Conservation (phyloP, 495 filamentous ascomycete genomes). For the Bathelium albidoporum region DNA sequence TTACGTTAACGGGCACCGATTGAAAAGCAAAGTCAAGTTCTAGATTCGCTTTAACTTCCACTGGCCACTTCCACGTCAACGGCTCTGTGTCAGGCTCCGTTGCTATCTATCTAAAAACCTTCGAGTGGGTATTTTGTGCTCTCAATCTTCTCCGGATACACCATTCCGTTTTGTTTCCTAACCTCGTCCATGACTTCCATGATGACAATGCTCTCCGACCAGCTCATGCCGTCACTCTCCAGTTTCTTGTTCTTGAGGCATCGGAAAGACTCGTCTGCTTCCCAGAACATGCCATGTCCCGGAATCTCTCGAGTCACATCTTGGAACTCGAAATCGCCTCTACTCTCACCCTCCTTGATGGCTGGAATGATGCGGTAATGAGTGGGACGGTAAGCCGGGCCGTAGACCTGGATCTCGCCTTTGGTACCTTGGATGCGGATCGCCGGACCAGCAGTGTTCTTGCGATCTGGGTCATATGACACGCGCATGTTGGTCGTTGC, state of each 20-base stretch:
- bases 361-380: slow-evolving; percentile 48
- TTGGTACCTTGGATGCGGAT: slow-evolving; percentile 76
- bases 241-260: slow-evolving; percentile 73
- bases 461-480: slow-evolving; percentile 52
- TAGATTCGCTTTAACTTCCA: not conserved
- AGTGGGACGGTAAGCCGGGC: slow-evolving; percentile 60
- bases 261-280: slow-evolving; percentile 80
- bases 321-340: slow-evolving; percentile 20
- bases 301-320: slow-evolving; percentile 37
- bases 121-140: slow-evolving; percentile 50
- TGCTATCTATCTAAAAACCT: not conserved
- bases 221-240: slow-evolving; percentile 63
- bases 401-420: slow-evolving; percentile 78
- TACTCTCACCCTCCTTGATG: slow-evolving; percentile 18
- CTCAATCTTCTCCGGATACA: slow-evolving; percentile 75
- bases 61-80: not conserved
- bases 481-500: slow-evolving; percentile 69
- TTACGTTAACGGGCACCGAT: too few species aligned
- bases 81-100: too few species aligned
- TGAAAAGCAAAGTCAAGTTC: too few species aligned
- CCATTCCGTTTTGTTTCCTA: slow-evolving; percentile 62
- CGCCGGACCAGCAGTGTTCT: slow-evolving; percentile 51
- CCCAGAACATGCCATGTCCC: slow-evolving; percentile 88
- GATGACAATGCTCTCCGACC: slow-evolving; percentile 79
- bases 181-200: slow-evolving; percentile 95